Evolutionary conservation across 23 red algal genomes (phyloP).

Genomic region (Gracilaria vermiculophylla): DNA sequence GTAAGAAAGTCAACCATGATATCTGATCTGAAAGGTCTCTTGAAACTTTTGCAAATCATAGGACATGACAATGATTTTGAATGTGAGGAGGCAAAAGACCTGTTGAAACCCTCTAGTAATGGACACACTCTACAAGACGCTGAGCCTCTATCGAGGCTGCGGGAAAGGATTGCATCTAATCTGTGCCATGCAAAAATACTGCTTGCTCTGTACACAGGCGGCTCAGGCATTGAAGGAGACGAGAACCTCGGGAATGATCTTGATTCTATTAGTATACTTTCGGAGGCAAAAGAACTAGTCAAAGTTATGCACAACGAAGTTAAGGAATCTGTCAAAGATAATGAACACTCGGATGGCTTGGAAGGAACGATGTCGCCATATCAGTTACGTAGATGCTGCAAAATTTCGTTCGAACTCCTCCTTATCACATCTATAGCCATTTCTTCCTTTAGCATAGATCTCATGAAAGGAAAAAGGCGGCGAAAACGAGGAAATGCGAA

Average conservation of each 20-base stretch:
- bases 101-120: background rate
- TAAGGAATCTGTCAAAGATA: background rate
- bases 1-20: background rate
- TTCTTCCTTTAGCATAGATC: constrained; percentile 49
- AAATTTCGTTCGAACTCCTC: constrained; percentile 33
- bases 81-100: background rate
- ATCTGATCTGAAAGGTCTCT: constrained; percentile 15
- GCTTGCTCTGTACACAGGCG: background rate
- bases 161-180: constrained; percentile 9
- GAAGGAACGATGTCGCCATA: constrained; percentile 12
- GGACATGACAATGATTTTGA: background rate
- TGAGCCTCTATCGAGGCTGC: background rate
- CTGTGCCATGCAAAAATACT: background rate
- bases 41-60: constrained; percentile 1
- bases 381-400: constrained; percentile 42
- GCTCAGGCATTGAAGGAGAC: background rate
- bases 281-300: background rate
- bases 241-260: background rate
- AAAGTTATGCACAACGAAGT: constrained; percentile 17
- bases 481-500: constrained; percentile 1
- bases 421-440: constrained; percentile 11
- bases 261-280: background rate
- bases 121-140: background rate
- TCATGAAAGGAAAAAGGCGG: constrained; percentile 46
- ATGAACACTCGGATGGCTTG: background rate